phyloP scores from a whole-genome alignment of 257 asterid genomes.

The Thymus mandschuricus region DNA sequence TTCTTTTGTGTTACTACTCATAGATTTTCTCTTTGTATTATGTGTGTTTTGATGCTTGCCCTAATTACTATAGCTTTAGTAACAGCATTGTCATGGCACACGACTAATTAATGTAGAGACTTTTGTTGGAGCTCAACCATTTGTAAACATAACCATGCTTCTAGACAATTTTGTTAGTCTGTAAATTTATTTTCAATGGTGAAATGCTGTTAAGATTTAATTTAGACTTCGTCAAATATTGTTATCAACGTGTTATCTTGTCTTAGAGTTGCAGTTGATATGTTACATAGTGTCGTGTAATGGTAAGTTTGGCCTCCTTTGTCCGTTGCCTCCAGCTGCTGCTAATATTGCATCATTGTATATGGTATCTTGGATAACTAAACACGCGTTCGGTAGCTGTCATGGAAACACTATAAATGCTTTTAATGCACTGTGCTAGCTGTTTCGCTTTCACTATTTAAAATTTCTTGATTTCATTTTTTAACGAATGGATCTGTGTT shows the following conservation, averaged over 20 bases:
- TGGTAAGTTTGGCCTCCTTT: background rate
- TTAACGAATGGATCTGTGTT: conserved; percentile 32
- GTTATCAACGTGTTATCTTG: background rate
- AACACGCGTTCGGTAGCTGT: background rate
- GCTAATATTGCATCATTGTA: background rate
- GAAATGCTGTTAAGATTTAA: background rate
- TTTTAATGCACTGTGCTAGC: background rate
- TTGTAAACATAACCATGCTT: background rate
- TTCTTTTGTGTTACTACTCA: background rate
- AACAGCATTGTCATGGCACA: background rate
- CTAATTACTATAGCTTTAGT: background rate
- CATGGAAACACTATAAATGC: conserved; percentile 5
- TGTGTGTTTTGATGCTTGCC: background rate
- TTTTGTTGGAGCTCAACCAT: background rate
- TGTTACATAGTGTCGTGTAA: background rate
- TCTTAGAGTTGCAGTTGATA: background rate
- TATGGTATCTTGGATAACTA: conserved; percentile 3
- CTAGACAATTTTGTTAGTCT: background rate
- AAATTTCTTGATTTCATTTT: conserved; percentile 26
- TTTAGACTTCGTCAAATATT: background rate
- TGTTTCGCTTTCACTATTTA: background rate
- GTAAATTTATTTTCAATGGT: background rate
- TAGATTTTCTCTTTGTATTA: background rate
- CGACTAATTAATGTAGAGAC: background rate
- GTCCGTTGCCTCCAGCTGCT: background rate